A percentile compares a stretch with the other conserved stretches of the same genome.
These are phyloP conservation scores for Oidiodendron maius DNA, from an alignment of 495 filamentous ascomycete species.

Conservation along the genomic window DNA sequence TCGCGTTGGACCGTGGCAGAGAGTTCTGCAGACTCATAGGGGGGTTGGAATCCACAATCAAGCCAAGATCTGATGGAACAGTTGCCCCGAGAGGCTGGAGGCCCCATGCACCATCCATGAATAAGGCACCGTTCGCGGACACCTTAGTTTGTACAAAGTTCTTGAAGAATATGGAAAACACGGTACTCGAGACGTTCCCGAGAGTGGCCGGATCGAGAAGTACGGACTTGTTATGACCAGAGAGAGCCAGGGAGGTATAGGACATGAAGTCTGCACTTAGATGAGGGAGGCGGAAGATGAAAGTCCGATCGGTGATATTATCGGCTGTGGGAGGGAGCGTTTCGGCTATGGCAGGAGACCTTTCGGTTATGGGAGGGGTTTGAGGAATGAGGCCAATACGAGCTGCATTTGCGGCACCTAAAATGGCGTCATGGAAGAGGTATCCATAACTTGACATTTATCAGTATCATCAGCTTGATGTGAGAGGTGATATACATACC, in stretches of 20 bases:
- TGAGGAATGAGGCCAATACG: background rate
- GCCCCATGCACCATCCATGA: slow-evolving; percentile 11
- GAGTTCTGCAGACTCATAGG: slow-evolving; percentile 13
- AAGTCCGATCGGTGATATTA: slow-evolving; percentile 29
- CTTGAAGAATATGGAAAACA: slow-evolving; percentile 33
- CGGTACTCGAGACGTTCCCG: slow-evolving; percentile 19
- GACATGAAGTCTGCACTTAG: slow-evolving; percentile 36
- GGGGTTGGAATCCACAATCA: slow-evolving; percentile 19
- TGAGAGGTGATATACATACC: background rate
- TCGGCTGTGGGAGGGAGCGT: no score
- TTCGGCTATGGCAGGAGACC: no score
- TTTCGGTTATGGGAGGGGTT: background rate
- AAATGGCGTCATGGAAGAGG: slow-evolving; percentile 27
- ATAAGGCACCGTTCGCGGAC: background rate
- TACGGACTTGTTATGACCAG: slow-evolving; percentile 21
- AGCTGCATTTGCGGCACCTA: slow-evolving; percentile 24
- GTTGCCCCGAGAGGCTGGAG: slow-evolving; percentile 22
- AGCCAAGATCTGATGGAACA: slow-evolving; percentile 28
- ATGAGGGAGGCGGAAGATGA: slow-evolving; percentile 30
- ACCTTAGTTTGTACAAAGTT: slow-evolving; percentile 29
- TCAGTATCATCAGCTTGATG: slow-evolving; percentile 1
- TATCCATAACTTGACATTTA: slow-evolving; percentile 25
- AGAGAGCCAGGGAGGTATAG: slow-evolving; percentile 29
- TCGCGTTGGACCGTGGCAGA: background rate
- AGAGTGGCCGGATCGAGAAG: slow-evolving; percentile 24